Conservation (phyloP, 2,329 filamentous ascomycete species). For the Aspergillus luchuensis region DNA sequence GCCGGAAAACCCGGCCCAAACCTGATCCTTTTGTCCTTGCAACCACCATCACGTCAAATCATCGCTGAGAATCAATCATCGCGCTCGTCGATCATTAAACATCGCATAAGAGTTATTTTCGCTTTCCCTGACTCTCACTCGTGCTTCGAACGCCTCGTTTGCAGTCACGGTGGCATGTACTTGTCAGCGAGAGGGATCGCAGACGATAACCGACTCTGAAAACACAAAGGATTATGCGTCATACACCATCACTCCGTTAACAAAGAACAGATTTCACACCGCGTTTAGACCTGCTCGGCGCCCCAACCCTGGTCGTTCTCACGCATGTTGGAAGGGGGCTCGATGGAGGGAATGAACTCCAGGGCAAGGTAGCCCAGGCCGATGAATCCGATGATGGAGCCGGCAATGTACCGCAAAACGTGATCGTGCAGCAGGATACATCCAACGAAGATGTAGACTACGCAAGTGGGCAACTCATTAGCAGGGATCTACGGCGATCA, state of each 20-base stretch:
- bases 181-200: background rate
- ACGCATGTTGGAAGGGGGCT: constrained; percentile 79
- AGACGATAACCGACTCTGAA: background rate
- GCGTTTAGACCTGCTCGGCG: constrained; percentile 69
- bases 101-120: constrained; percentile 16
- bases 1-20: background rate
- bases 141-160: constrained; percentile 7
- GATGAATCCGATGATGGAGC: constrained; percentile 73
- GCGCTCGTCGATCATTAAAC: constrained; percentile 26
- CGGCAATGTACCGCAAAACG: constrained; percentile 72
- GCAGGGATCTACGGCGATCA: background rate
- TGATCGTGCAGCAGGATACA: constrained; percentile 73
- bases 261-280: background rate
- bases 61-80: constrained; percentile 25
- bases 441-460: constrained; percentile 96
- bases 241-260: background rate
- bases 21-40: background rate
- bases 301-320: constrained; percentile 76
- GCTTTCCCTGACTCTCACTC: background rate
- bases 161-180: background rate
- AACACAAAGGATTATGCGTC: constrained; percentile 5
- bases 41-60: constrained; percentile 15
- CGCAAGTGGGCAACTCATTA: constrained; percentile 2
- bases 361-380: constrained; percentile 76
- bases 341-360: constrained; percentile 76